These are phyloP conservation scores for Polysphondylium violaceum DNA, from an alignment of 78 protist genomes.

Conservation along the genomic window DNA sequence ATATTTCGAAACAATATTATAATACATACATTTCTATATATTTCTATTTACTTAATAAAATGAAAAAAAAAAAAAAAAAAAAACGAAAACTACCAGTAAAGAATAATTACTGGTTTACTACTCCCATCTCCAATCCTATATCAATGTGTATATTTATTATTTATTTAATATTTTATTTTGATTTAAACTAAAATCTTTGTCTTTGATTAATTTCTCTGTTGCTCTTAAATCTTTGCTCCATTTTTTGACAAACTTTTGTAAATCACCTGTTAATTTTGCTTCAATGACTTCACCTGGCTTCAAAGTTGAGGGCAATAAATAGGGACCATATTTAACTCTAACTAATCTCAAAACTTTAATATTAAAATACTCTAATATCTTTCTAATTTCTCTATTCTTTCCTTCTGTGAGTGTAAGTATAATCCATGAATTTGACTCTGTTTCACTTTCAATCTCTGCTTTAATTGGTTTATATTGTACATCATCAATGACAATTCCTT, in stretches of 20 bases:
- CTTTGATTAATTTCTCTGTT: background rate
- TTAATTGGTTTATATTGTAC: constrained; percentile 41
- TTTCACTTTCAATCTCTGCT: constrained; percentile 6
- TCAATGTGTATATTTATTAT: too few species aligned
- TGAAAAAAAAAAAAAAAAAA: too few species aligned
- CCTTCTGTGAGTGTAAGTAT: constrained; percentile 33
- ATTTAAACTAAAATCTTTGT: too few species aligned
- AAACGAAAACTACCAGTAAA: too few species aligned
- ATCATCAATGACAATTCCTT: constrained; percentile 36
- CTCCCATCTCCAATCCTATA: background rate
- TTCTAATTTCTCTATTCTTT: constrained; percentile 66
- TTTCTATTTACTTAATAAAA: too few species aligned
- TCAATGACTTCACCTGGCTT: constrained; percentile 67
- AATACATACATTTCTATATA: background rate
- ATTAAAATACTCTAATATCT: constrained; percentile 60
- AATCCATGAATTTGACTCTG: constrained; percentile 37
- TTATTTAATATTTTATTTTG: too few species aligned
- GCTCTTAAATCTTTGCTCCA: background rate
- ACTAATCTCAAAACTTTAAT: constrained; percentile 65
- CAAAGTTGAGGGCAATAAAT: constrained; percentile 18
- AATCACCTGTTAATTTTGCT: constrained; percentile 27
- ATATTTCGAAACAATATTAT: too few species aligned
- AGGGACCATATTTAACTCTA: constrained; percentile 49
- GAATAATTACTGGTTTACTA: too few species aligned
- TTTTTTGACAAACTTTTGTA: constrained; percentile 13